phyloP scores from a whole-genome alignment of 306 rosid genomes.

The Inga laurina region DNA sequence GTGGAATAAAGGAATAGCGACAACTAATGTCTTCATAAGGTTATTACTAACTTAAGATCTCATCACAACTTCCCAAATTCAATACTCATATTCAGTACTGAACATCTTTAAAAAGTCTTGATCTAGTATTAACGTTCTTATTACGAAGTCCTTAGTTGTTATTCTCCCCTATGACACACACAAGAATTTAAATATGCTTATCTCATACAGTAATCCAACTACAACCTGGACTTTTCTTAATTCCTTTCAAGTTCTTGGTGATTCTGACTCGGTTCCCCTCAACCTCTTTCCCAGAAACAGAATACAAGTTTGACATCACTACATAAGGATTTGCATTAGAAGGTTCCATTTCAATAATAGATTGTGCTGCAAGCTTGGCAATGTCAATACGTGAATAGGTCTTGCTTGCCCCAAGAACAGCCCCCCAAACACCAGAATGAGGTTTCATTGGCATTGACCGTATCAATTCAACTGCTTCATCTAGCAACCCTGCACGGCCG shows the following conservation, averaged over 20 bases:
- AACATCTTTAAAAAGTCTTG: background rate
- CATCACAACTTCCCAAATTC: too few relatives aligned
- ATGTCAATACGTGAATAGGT: slow-evolving; percentile 63
- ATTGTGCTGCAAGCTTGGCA: slow-evolving; percentile 71
- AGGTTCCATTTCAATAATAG: slow-evolving; percentile 63
- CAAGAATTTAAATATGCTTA: slow-evolving; percentile 40
- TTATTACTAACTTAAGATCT: too few relatives aligned
- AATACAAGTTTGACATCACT: slow-evolving; percentile 62
- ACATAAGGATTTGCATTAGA: slow-evolving; percentile 78
- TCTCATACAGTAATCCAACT: slow-evolving; percentile 71
- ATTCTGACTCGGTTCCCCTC: slow-evolving; percentile 52
- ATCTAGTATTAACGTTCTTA: background rate
- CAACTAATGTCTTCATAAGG: background rate
- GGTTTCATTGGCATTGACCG: slow-evolving; percentile 67
- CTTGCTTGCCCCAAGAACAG: slow-evolving; percentile 76
- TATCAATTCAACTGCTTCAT: slow-evolving; percentile 63
- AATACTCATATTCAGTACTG: too few relatives aligned
- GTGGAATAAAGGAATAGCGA: background rate
- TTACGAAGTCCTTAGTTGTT: background rate
- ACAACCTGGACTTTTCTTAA: slow-evolving; percentile 74
- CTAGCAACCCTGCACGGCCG: slow-evolving; percentile 76
- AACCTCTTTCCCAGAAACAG: slow-evolving; percentile 53
- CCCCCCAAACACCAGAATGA: slow-evolving; percentile 84
- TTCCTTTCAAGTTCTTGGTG: slow-evolving; percentile 50
- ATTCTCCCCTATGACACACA: background rate